These are phyloP conservation scores for Colletotrichum noveboracense DNA, from an alignment of 2,329 filamentous ascomycete species.

Conservation along the genomic window DNA sequence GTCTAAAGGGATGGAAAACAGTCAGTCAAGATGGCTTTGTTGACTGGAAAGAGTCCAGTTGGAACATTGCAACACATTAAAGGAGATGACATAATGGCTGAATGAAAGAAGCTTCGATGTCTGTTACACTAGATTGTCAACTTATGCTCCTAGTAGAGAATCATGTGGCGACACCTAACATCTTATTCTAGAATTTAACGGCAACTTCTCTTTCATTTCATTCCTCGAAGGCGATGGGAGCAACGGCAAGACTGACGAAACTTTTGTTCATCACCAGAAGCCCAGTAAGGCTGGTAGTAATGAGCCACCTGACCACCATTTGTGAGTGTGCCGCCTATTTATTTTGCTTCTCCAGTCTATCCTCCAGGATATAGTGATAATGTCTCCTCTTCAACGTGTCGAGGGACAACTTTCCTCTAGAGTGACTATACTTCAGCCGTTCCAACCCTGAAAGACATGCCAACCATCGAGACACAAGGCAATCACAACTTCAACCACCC, in stretches of 20 bases:
- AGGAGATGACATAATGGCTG: not conserved
- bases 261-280: not conserved
- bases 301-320: no score
- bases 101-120: not conserved
- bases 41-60: not conserved
- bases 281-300: no score
- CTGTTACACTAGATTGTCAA: accelerated
- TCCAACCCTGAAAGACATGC: no score
- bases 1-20: not conserved
- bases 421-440: no score
- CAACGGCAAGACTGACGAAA: not conserved
- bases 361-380: no score
- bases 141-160: accelerated
- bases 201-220: not conserved
- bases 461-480: no score
- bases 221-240: not conserved
- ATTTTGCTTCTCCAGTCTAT: no score
- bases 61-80: not conserved
- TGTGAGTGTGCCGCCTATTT: no score
- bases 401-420: no score
- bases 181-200: not conserved
- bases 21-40: not conserved
- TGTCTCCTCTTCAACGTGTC: no score
- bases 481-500: not conserved
- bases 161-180: no score